Evolutionary conservation across 78 protist species (phyloP).

Genomic region (Acrasis kona): DNA sequence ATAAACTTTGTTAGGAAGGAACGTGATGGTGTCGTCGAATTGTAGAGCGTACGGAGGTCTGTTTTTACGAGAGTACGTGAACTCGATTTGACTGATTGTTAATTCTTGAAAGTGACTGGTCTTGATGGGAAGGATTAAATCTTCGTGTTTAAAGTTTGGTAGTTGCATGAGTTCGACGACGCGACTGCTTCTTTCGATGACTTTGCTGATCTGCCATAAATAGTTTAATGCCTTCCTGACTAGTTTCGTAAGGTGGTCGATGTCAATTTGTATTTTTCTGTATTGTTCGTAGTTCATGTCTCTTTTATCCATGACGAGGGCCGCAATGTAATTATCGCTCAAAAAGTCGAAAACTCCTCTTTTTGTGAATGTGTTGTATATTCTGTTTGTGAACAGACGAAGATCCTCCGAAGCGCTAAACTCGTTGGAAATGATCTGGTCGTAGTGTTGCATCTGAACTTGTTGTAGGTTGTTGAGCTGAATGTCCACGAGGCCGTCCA

Average conservation of each 20-base stretch:
- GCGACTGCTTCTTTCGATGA: background rate
- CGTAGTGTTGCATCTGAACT: constrained; percentile 7
- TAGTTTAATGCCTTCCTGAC: background rate
- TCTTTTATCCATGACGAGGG: constrained; percentile 10
- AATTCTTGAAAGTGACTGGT: constrained; percentile 11
- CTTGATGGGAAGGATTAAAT: background rate
- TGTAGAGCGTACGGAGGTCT: background rate
- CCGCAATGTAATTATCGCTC: background rate
- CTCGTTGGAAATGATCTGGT: background rate
- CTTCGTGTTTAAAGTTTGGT: constrained; percentile 9
- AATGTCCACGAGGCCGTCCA: constrained; percentile 10
- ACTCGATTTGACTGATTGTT: background rate
- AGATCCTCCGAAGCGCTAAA: background rate
- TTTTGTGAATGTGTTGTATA: background rate
- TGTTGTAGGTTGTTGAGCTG: constrained; percentile 9
- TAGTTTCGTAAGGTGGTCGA: background rate
- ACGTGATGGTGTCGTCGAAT: background rate
- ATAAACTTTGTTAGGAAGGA: background rate
- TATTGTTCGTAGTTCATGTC: constrained; percentile 6
- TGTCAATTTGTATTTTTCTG: constrained; percentile 9
- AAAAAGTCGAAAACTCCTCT: constrained; percentile 10
- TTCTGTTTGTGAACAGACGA: background rate
- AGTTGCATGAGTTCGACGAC: constrained; percentile 2
- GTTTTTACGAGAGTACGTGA: background rate
- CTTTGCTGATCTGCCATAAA: background rate